Evolutionary conservation across 2,329 filamentous ascomycete species (phyloP).

Genomic region (Talaromyces sp.): DNA sequence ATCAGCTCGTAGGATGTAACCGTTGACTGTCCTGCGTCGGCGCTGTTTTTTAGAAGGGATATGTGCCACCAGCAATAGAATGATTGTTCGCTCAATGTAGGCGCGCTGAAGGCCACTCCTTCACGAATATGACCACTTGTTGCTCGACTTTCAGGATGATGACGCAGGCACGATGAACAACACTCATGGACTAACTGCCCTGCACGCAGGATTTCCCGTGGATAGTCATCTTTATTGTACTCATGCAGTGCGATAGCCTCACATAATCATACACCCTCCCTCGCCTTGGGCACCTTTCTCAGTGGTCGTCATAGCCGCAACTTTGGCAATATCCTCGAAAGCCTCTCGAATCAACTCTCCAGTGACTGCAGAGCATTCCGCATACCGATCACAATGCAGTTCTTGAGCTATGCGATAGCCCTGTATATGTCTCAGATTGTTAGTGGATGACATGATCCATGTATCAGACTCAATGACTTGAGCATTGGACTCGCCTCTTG

Average conservation of each 20-base stretch:
- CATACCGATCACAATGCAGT: conserved; percentile 60
- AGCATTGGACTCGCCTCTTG: conserved; percentile 35
- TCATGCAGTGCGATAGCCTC: background rate
- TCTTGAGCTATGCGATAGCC: conserved; percentile 58
- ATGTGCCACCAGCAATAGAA: background rate
- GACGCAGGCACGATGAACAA: background rate
- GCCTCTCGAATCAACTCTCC: conserved; percentile 59
- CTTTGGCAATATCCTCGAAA: conserved; percentile 58
- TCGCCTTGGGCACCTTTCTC: conserved; percentile 50
- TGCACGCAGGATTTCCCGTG: too few relatives aligned
- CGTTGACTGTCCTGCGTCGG: background rate
- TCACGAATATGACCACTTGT: background rate
- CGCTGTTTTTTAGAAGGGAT: background rate
- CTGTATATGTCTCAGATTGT: conserved; percentile 26
- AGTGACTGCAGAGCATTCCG: conserved; percentile 60
- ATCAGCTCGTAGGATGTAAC: background rate
- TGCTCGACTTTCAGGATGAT: background rate
- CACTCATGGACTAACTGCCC: background rate
- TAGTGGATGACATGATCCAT: background rate
- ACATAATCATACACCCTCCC: conserved; percentile 34
- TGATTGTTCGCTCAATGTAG: background rate
- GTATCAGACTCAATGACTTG: background rate
- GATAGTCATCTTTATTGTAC: background rate
- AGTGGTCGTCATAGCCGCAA: conserved; percentile 58
- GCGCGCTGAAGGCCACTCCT: too few relatives aligned